phyloP scores from a whole-genome alignment of 2,329 filamentous ascomycete genomes.

The Alternaria hordeiaustralica region DNA sequence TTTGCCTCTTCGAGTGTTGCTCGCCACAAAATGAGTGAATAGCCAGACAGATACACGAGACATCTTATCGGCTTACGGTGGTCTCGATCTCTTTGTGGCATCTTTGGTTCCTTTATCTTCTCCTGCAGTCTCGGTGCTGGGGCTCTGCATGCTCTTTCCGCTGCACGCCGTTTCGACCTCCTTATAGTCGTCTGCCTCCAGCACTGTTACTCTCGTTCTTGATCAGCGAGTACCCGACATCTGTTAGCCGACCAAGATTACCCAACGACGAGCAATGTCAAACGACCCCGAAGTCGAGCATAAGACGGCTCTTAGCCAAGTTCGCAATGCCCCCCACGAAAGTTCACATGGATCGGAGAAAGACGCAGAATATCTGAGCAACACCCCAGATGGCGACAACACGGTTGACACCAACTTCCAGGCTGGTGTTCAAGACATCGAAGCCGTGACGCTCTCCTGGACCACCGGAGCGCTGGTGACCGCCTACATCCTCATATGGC shows the following conservation, averaged over 20 bases:
- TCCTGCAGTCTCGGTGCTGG: neutral
- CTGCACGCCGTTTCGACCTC: neutral
- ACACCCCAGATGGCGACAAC: neutral
- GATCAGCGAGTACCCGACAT: neutral
- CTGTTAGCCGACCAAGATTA: neutral
- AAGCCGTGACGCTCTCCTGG: constrained; percentile 7
- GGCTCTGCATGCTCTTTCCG: neutral
- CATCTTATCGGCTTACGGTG: neutral
- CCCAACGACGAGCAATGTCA: neutral
- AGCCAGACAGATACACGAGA: neutral
- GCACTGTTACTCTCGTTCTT: neutral
- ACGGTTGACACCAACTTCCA: neutral
- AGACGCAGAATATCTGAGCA: neutral
- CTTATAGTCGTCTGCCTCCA: neutral
- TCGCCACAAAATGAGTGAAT: neutral
- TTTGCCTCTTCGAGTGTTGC: neutral
- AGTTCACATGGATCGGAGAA: neutral
- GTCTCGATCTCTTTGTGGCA: neutral
- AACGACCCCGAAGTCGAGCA: neutral
- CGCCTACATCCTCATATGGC: constrained; percentile 10
- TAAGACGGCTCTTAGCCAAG: neutral
- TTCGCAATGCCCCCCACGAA: neutral
- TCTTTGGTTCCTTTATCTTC: neutral
- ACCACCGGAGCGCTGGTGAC: constrained; percentile 2
- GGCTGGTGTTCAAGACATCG: constrained; percentile 6